Evolutionary conservation across 164 flowering plant genomes (phyloP), one percentile per base, ranked within the genome.

Genomic region (Annona cherimola): DNA sequence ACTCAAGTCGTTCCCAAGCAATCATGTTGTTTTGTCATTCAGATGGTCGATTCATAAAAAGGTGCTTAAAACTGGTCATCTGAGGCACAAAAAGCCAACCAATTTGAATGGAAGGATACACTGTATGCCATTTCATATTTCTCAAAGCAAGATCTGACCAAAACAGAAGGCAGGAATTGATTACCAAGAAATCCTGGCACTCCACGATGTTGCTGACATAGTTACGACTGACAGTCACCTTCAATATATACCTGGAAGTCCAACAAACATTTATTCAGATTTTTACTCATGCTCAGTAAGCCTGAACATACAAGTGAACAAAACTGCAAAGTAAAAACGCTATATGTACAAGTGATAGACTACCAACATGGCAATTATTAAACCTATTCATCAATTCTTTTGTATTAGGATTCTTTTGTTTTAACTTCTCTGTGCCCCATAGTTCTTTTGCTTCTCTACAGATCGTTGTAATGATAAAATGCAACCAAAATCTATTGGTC

Each of bases 161-260:
- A 64, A 40, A 64, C 55, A 43, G n/a, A 66, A 44, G 50, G n/a
- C 9, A 14, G 9, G 44, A 66, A 43, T 2, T 14, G 43, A 42
- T 82, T 85, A 94, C 98, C 90, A 86, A 86, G 79, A 94, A 91
- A 69, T 94, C 98, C 79, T 92, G 92, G 81, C 82, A 87, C 75
- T 94, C 92, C 63, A 87, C 82, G 61, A 94, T 88, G 83, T 87
- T 90, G 76, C 90, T 91, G 73, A 84, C 93, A 84, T 91, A 94
- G 71, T 88, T 91, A 69, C 97, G 94, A 71, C 83, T 88, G 67
- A 94, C 78, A 16, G 98, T 94, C 71, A 91, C 93, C 81, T 92
- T 94, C 74, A 94, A 81, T 77, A 90, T 83, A 84, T 94, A 94
- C 88, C 98, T 94, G 83, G 64, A 80, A 80, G 70, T 66, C 18